These are phyloP conservation scores for Uronychia setigera DNA, from an alignment of 73 alveolate species.

Conservation along the genomic window DNA sequence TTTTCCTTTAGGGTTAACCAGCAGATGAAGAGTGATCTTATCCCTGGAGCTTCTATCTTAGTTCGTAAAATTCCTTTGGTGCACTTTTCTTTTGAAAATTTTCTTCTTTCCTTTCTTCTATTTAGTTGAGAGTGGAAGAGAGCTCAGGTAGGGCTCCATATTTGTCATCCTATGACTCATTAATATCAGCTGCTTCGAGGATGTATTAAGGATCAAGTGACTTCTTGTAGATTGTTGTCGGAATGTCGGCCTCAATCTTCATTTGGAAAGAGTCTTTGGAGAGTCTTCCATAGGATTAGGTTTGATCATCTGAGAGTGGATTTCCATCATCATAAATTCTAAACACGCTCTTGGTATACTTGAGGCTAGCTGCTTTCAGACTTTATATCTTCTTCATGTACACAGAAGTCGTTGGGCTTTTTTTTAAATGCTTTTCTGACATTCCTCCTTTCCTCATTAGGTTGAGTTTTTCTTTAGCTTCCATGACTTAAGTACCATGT, in stretches of 20 bases:
- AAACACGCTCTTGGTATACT: background rate
- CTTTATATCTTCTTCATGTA: background rate
- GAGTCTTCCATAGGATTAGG: too few relatives aligned
- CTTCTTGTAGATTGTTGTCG: background rate
- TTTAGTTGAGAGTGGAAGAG: too few relatives aligned
- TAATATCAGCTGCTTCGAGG: background rate
- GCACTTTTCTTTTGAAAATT: too few relatives aligned
- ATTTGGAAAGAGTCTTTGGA: too few relatives aligned
- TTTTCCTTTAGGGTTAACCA: too few relatives aligned
- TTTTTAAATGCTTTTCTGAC: background rate
- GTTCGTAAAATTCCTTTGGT: too few relatives aligned
- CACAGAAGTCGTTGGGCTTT: background rate
- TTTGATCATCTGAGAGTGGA: too few relatives aligned
- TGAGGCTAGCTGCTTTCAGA: background rate
- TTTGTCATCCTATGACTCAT: background rate
- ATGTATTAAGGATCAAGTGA: background rate
- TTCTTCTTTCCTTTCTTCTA: too few relatives aligned
- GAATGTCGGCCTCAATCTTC: background rate
- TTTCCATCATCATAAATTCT: background rate
- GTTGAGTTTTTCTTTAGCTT: background rate
- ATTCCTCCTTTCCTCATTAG: background rate
- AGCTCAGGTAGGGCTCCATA: background rate
- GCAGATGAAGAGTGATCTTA: too few relatives aligned
- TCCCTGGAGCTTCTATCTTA: too few relatives aligned
- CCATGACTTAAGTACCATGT: too few relatives aligned